Evolutionary conservation across 2,329 filamentous ascomycete genomes (phyloP).

Genomic region (Fusarium tupiense): DNA sequence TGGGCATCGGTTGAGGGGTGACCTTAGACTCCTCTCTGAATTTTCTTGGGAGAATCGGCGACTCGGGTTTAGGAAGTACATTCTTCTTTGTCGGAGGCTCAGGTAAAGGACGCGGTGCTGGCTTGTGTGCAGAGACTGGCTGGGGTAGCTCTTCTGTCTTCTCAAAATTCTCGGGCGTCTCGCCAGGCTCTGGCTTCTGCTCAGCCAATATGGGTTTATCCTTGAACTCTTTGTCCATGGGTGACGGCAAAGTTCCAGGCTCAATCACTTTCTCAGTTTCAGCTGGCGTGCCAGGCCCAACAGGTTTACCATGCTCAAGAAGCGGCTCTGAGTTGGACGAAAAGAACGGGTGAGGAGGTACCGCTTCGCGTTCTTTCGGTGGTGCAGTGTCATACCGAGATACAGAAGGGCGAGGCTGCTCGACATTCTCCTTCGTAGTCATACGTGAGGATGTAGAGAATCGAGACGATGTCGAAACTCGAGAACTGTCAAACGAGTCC

Average conservation of each 20-base stretch:
- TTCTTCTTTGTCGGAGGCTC: not conserved
- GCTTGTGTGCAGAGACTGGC: not conserved
- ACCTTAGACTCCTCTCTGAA: not conserved
- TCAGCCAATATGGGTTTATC: not conserved
- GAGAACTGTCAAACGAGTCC: slow-evolving; percentile 8
- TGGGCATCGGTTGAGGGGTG: not conserved
- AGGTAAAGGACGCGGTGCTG: not conserved
- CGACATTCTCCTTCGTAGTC: slow-evolving; percentile 17
- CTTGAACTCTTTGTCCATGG: not conserved
- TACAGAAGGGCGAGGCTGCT: slow-evolving; percentile 15
- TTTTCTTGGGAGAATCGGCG: not conserved
- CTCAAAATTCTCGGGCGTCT: not conserved
- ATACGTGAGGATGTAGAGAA: slow-evolving; percentile 31
- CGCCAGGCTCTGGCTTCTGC: not conserved
- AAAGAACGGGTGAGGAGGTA: slow-evolving; percentile 13
- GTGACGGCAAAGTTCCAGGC: not conserved
- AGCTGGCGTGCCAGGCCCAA: not conserved
- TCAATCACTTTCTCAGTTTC: not conserved
- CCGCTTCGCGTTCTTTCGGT: not conserved
- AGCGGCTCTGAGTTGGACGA: not conserved
- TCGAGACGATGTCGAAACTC: slow-evolving; percentile 28
- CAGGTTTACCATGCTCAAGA: not conserved
- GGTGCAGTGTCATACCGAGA: slow-evolving; percentile 21
- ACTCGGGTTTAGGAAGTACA: not conserved
- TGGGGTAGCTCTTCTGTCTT: not conserved